These are phyloP conservation scores for Delonix regia DNA, from an alignment of 306 rosid species.

Conservation along the genomic window DNA sequence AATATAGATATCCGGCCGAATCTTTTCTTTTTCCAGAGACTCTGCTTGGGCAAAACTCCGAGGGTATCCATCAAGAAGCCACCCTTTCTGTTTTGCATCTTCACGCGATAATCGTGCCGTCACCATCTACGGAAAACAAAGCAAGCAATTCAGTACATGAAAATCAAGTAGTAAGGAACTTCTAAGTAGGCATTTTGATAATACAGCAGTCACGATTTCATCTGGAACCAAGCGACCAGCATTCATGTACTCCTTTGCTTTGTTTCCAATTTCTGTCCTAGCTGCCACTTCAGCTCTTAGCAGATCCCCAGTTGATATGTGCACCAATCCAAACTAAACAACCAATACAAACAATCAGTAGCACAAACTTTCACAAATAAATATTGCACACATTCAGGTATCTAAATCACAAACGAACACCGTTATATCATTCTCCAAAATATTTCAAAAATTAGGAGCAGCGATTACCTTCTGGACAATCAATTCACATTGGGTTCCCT, in stretches of 20 bases:
- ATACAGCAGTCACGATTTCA: conserved; percentile 88
- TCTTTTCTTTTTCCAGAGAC: conserved; percentile 73
- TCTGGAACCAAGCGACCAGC: conserved; percentile 90
- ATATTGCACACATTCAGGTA: background rate
- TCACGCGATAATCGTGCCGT: conserved; percentile 64
- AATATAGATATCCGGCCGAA: conserved; percentile 77
- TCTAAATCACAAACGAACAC: background rate
- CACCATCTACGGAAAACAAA: conserved; percentile 69
- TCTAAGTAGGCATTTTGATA: conserved; percentile 22
- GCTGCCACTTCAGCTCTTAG: conserved; percentile 84
- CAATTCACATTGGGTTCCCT: conserved; percentile 94
- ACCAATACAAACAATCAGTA: conserved; percentile 36
- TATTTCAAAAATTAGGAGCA: background rate
- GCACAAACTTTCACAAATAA: background rate
- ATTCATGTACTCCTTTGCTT: conserved; percentile 92
- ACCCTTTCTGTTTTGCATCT: conserved; percentile 78
- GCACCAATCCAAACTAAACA: conserved; percentile 87
- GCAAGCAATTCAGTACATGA: conserved; percentile 24
- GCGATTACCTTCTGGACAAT: conserved; percentile 70
- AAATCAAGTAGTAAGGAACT: conserved; percentile 7
- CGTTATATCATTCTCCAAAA: background rate
- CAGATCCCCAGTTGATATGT: conserved; percentile 93
- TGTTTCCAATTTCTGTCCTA: conserved; percentile 87
- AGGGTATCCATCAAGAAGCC: conserved; percentile 99
- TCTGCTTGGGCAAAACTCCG: conserved; percentile 77